phyloP scores from a whole-genome alignment of 352 stramenopile species.

The Phytophthora quininea region DNA sequence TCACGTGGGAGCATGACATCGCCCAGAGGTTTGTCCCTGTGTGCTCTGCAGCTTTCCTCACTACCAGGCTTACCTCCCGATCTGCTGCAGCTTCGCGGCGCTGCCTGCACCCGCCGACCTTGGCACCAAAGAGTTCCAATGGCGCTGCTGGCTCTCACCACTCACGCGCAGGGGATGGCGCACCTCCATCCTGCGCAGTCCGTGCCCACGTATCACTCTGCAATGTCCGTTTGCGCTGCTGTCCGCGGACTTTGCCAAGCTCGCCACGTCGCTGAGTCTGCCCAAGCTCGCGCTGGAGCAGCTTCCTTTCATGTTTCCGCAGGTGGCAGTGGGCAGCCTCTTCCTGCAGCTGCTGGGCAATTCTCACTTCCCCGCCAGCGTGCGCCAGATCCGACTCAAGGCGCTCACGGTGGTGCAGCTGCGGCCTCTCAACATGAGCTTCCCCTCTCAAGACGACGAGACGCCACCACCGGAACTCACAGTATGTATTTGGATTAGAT shows the following conservation, averaged over 20 bases:
- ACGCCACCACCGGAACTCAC: constrained; percentile 40
- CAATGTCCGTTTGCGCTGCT: constrained; percentile 74
- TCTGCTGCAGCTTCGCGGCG: constrained; percentile 44
- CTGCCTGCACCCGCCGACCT: constrained; percentile 74
- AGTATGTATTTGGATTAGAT: constrained; percentile 29
- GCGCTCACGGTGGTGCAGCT: constrained; percentile 80
- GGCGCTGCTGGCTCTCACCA: constrained; percentile 71
- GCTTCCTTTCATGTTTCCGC: constrained; percentile 79
- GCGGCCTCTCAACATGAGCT: constrained; percentile 72
- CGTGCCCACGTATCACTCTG: constrained; percentile 78
- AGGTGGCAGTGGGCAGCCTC: constrained; percentile 64
- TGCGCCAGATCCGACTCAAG: constrained; percentile 61
- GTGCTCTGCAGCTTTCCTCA: neutral
- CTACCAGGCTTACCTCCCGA: neutral
- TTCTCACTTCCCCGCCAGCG: constrained; percentile 76
- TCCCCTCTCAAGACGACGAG: constrained; percentile 42
- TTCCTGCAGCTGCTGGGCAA: constrained; percentile 83
- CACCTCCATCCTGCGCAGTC: constrained; percentile 49
- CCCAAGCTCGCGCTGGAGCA: constrained; percentile 67
- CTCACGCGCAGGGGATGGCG: constrained; percentile 67
- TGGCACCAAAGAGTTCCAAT: constrained; percentile 81
- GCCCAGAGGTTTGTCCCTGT: constrained; percentile 47
- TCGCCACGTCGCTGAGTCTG: constrained; percentile 79
- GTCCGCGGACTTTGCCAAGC: constrained; percentile 78
- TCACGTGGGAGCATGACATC: constrained; percentile 85